Evolutionary conservation across 257 asterid genomes (phyloP), one percentile per base, ranked within the genome.

Genomic region (Scutellaria barbata): DNA sequence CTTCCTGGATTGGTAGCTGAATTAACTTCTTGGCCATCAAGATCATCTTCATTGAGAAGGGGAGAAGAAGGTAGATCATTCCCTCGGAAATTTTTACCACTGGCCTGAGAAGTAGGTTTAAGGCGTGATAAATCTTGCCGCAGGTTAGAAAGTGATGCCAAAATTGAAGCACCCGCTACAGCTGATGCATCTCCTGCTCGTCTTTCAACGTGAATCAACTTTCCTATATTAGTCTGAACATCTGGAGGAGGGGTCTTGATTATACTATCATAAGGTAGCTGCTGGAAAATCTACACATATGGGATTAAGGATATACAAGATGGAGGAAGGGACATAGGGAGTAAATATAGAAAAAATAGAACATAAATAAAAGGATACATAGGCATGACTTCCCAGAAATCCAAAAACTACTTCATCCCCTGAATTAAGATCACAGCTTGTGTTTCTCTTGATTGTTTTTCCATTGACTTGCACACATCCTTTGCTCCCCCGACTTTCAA

Each of bases 371-470:
- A 62, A 87, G 92, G 95, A 92, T 92, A 92, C 98, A 76, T 89
- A 92, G 79, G 95, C 89, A 86, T 85, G 92, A 74, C 68, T 85
- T 59, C 94, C 95, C 18, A 62, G 84, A 77, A 77, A 72, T 55
- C 98, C 98, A 60, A 92, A 92, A 60, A 82, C 84, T 84, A 92
- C 74, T 74, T 86, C 98, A 77, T 92, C 98, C 68, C 98, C 98
- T n/a, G 98, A 92, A 66, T 74, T 81, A 70, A 92, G 96, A 57
- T 81, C 81, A 67, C 83, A 78, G 42, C 37, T 78, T 16, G 84
- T 70, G 66, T 76, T 88, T 72, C 73, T 89, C 89, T 80, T 81
- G n/a, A 92, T 77, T 59, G 86, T 62, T 87, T 86, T 88, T 45
- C 96, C 95, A 78, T 92, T 92, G 43, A 92, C 93, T 72, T 79